These are phyloP conservation scores for Inonotus obliquus DNA, from an alignment of 1,284 basidiomycete genomes.

Conservation along the genomic window DNA sequence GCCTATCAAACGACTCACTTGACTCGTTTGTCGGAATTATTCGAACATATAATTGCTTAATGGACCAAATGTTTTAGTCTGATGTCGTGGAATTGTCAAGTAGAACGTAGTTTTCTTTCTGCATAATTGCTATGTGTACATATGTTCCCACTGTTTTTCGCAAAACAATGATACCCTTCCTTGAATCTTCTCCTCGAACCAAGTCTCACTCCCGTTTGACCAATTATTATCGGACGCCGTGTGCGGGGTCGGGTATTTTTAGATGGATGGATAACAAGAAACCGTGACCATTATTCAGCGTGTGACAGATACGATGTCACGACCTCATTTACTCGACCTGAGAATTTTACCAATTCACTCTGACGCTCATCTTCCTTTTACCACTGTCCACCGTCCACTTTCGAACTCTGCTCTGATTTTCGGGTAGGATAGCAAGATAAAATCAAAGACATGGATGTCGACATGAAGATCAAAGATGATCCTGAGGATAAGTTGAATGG, in stretches of 20 bases:
- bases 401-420: background rate
- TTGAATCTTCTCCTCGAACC: too few relatives aligned
- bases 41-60: background rate
- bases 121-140: background rate
- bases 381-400: background rate
- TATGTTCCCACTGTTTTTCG: background rate
- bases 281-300: background rate
- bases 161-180: background rate
- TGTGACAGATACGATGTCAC: background rate
- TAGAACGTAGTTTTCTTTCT: background rate
- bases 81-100: background rate
- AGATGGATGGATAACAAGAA: background rate
- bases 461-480: conserved; percentile 73
- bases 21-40: background rate
- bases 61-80: background rate
- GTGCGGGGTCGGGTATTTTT: background rate
- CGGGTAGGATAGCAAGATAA: background rate
- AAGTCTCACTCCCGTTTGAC: too few relatives aligned
- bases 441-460: conserved; percentile 56
- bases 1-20: background rate
- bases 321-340: background rate
- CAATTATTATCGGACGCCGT: too few relatives aligned
- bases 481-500: conserved; percentile 36
- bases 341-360: background rate
- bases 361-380: background rate